Percentiles rank a stretch among this genome's conserved stretches.
phyloP scores from a whole-genome alignment of 1,139 yeast species.

The Debaryomyces sp. region DNA sequence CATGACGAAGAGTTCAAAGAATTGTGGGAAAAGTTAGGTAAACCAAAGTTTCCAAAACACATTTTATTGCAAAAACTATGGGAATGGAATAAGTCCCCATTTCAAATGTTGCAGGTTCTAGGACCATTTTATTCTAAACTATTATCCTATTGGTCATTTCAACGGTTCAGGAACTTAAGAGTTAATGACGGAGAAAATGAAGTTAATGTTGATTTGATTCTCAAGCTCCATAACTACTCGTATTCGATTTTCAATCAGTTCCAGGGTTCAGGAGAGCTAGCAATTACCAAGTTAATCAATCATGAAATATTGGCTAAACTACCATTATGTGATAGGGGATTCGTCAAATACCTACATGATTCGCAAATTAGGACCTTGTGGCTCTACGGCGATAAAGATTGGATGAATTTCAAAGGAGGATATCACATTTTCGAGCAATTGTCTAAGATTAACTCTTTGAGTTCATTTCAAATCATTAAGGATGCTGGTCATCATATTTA shows the following conservation, averaged over 20 bases:
- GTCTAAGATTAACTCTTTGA: constrained; percentile 15
- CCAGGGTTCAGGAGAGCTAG: constrained; percentile 49
- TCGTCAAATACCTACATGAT: constrained; percentile 31
- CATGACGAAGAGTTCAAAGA: constrained; percentile 23
- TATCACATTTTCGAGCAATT: constrained; percentile 33
- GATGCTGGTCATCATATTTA: constrained; percentile 49
- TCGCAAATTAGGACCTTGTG: constrained; percentile 32
- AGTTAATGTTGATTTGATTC: constrained; percentile 26
- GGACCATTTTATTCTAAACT: constrained; percentile 48
- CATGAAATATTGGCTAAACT: constrained; percentile 44
- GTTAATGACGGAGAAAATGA: constrained; percentile 17
- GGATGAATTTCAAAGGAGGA: constrained; percentile 51
- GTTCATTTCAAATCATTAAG: constrained; percentile 26
- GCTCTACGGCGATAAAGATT: constrained; percentile 49
- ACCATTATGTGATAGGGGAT: constrained; percentile 47
- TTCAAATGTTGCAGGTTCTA: constrained; percentile 38
- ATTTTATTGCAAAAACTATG: constrained; percentile 36
- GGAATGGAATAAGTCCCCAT: constrained; percentile 45
- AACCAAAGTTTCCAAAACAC: constrained; percentile 43
- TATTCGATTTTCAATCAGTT: constrained; percentile 48
- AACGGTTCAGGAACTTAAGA: constrained; percentile 37
- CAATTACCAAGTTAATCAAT: constrained; percentile 45
- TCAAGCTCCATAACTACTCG: constrained; percentile 44
- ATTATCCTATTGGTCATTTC: constrained; percentile 47
- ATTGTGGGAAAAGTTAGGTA: constrained; percentile 40